Conservation (phyloP, 2,329 filamentous ascomycete genomes). For the Leptographium procerum region DNA sequence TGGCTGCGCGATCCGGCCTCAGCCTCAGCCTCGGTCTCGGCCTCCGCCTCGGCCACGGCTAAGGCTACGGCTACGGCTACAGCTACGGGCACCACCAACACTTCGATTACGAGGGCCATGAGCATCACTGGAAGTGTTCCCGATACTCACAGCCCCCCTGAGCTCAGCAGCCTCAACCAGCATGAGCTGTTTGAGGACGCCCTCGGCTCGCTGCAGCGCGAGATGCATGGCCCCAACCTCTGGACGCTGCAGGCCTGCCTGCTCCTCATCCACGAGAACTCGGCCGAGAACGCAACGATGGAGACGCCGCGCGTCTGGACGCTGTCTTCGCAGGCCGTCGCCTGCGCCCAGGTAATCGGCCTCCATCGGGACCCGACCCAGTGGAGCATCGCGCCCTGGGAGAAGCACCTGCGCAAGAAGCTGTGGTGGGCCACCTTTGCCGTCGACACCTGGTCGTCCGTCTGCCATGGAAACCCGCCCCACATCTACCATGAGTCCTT, state of each 20-base stretch:
- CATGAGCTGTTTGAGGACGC: slow-evolving; percentile 30
- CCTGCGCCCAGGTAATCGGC: slow-evolving; percentile 33
- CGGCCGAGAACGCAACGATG: slow-evolving; percentile 32
- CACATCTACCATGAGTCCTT: slow-evolving; percentile 30
- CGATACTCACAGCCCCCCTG: no score
- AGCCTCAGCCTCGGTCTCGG: slow-evolving; percentile 12
- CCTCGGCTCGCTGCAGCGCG: slow-evolving; percentile 29
- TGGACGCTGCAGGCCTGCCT: slow-evolving; percentile 35
- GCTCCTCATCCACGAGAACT: slow-evolving; percentile 31
- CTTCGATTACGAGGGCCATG: no score
- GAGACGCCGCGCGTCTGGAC: slow-evolving; percentile 35
- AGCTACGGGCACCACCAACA: no score
- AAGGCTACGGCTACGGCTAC: neutral
- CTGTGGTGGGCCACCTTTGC: slow-evolving; percentile 34
- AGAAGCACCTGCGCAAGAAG: slow-evolving; percentile 30
- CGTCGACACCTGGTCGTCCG: slow-evolving; percentile 32
- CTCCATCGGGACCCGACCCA: slow-evolving; percentile 29
- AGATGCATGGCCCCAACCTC: slow-evolving; percentile 34
- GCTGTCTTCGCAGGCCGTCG: slow-evolving; percentile 29
- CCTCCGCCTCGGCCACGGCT: no score
- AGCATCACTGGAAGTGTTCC: no score
- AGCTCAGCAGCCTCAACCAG: no score
- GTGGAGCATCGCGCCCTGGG: slow-evolving; percentile 31
- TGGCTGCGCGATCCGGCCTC: slow-evolving; percentile 19
- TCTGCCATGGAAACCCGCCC: slow-evolving; percentile 35